Conservation (phyloP, 2,329 filamentous ascomycete genomes). For the Canariomyces notabilis region DNA sequence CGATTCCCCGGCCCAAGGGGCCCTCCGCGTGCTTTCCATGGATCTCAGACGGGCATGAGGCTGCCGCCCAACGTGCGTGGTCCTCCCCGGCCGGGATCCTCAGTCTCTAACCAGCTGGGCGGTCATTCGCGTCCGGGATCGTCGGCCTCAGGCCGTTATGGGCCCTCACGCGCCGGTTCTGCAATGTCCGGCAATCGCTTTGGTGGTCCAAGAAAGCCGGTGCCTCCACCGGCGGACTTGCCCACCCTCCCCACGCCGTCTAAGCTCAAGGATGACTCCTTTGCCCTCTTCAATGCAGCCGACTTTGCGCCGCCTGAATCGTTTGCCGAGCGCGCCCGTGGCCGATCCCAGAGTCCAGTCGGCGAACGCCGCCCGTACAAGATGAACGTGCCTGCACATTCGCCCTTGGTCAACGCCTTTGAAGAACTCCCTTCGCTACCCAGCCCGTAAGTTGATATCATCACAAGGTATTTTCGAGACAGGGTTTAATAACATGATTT, state of each 20-base stretch:
- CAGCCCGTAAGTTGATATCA: constrained; percentile 68
- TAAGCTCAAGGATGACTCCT: constrained; percentile 75
- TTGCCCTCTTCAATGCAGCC: constrained; percentile 61
- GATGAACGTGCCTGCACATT: constrained; percentile 65
- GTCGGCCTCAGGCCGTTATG: constrained; percentile 47
- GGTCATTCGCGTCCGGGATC: constrained; percentile 48
- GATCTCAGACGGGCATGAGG: constrained; percentile 47
- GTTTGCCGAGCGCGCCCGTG: constrained; percentile 63
- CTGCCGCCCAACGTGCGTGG: constrained; percentile 39
- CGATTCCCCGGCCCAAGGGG: constrained; percentile 38
- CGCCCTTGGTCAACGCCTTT: constrained; percentile 76
- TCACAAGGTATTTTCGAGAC: no score
- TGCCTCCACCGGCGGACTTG: constrained; percentile 69
- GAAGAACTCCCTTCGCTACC: constrained; percentile 82
- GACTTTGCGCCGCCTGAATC: constrained; percentile 81
- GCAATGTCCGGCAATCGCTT: constrained; percentile 42
- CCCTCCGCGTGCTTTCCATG: constrained; percentile 37
- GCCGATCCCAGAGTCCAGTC: constrained; percentile 60
- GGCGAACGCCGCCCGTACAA: constrained; percentile 68
- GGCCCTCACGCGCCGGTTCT: constrained; percentile 46
- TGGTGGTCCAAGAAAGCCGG: constrained; percentile 38
- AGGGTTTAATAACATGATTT: no score
- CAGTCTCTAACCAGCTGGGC: constrained; percentile 26
- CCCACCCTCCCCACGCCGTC: constrained; percentile 77
- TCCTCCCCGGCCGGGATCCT: constrained; percentile 32